phyloP scores from a whole-genome alignment of 169 alveolate genomes.

The Amoebophrya sp. region DNA sequence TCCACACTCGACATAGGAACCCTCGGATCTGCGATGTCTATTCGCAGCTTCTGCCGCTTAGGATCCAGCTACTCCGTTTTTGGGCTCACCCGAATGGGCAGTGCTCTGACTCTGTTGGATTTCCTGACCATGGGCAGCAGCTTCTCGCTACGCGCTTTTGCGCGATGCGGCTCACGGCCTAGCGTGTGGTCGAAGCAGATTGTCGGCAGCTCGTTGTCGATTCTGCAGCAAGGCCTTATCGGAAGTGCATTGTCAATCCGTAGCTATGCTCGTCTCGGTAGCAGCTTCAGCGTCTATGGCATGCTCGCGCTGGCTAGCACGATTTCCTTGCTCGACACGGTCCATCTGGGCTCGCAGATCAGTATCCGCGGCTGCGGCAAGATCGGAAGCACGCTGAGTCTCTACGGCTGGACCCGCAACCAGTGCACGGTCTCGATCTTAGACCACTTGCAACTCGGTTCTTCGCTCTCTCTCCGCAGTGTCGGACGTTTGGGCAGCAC shows the following conservation, averaged over 20 bases:
- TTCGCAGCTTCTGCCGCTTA: neutral
- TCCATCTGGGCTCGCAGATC: neutral
- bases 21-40: neutral
- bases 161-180: neutral
- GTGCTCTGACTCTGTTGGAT: neutral
- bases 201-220: slow-evolving; percentile 10
- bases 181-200: neutral
- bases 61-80: neutral
- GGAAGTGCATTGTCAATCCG: neutral
- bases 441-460: neutral
- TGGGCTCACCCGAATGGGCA: neutral
- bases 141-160: slow-evolving; percentile 1
- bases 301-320: neutral
- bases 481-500: slow-evolving; percentile 10
- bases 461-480: neutral
- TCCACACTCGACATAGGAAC: neutral
- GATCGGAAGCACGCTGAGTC: neutral
- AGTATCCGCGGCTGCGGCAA: neutral
- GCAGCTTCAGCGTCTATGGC: neutral
- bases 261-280: neutral
- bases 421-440: neutral
- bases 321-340: neutral
- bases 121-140: slow-evolving; percentile 12
- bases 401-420: neutral
- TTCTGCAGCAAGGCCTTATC: neutral